A percentile compares a stretch with the other conserved stretches of the same genome.
These are phyloP conservation scores for Mucor mucedo DNA, from an alignment of 371 early-diverging fungal genomes.

Conservation along the genomic window DNA sequence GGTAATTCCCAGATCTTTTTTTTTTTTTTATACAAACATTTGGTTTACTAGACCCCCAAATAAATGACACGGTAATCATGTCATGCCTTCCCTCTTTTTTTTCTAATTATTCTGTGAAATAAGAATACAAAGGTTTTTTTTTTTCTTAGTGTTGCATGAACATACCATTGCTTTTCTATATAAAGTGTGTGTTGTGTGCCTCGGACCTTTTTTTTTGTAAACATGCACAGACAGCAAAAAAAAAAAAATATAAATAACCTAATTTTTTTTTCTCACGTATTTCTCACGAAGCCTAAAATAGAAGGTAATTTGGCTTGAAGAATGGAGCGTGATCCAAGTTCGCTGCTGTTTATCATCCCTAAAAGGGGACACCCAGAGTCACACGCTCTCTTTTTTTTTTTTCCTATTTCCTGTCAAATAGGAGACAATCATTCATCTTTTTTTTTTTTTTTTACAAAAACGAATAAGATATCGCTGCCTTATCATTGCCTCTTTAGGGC, in stretches of 20 bases:
- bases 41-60: too few species aligned
- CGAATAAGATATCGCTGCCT: conserved; percentile 21
- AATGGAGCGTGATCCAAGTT: conserved; percentile 34
- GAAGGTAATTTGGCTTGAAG: conserved; percentile 20
- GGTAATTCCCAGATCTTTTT: too few species aligned
- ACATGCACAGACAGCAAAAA: conserved; percentile 18
- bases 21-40: too few species aligned
- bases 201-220: not conserved
- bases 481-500: conserved; percentile 24
- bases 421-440: conserved; percentile 6
- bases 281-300: conserved; percentile 35
- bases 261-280: conserved; percentile 25
- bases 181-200: too few species aligned
- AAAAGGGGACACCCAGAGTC: conserved; percentile 24
- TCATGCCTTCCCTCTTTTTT: too few species aligned
- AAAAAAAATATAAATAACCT: too few species aligned
- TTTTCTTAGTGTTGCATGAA: too few species aligned
- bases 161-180: too few species aligned
- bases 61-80: too few species aligned
- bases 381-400: conserved; percentile 11
- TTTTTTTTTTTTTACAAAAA: not conserved
- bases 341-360: not conserved
- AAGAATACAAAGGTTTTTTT: too few species aligned
- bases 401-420: conserved; percentile 22
- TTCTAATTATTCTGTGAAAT: too few species aligned